Percentiles rank a stretch among this genome's conserved stretches.
Conservation (phyloP, 495 filamentous ascomycete genomes). For the Wilcoxina mikolae region DNA sequence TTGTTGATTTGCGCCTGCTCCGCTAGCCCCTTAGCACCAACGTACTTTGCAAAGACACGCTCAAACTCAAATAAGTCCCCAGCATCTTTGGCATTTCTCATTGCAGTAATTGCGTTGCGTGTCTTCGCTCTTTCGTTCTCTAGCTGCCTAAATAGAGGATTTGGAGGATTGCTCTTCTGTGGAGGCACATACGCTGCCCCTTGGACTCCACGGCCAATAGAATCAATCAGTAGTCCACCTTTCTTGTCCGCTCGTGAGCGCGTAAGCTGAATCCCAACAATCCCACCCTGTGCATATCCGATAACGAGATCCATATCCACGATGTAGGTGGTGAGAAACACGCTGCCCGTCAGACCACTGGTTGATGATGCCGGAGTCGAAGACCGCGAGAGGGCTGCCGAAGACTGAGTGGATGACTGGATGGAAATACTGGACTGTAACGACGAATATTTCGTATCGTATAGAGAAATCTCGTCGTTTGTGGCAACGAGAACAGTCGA, state of each 20-base stretch:
- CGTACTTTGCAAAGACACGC: constrained; percentile 14
- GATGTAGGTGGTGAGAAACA: constrained; percentile 21
- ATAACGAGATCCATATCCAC: constrained; percentile 21
- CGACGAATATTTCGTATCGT: constrained; percentile 28
- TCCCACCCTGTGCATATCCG: constrained; percentile 23
- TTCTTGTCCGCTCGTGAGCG: constrained; percentile 8
- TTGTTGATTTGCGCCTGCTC: too few relatives aligned
- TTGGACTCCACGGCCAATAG: constrained; percentile 23
- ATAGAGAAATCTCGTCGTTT: constrained; percentile 20
- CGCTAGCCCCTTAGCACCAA: constrained; percentile 5
- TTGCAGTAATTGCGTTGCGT: neutral
- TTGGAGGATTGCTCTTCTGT: neutral
- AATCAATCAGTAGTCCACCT: constrained; percentile 23
- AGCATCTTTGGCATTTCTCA: constrained; percentile 8
- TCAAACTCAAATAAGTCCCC: constrained; percentile 14
- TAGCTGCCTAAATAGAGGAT: neutral
- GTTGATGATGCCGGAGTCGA: constrained; percentile 13
- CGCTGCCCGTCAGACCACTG: constrained; percentile 1
- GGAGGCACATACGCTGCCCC: neutral
- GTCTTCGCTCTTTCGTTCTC: constrained; percentile 6
- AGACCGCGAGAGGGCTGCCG: constrained; percentile 9
- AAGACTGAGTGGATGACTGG: constrained; percentile 3
- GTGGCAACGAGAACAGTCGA: constrained; percentile 26
- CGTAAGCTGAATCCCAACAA: constrained; percentile 23
- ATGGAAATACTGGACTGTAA: constrained; percentile 19